A percentile compares a stretch with the other conserved stretches of the same genome.
Conservation (phyloP, 1,139 yeast species). For the Pichia sp. region DNA sequence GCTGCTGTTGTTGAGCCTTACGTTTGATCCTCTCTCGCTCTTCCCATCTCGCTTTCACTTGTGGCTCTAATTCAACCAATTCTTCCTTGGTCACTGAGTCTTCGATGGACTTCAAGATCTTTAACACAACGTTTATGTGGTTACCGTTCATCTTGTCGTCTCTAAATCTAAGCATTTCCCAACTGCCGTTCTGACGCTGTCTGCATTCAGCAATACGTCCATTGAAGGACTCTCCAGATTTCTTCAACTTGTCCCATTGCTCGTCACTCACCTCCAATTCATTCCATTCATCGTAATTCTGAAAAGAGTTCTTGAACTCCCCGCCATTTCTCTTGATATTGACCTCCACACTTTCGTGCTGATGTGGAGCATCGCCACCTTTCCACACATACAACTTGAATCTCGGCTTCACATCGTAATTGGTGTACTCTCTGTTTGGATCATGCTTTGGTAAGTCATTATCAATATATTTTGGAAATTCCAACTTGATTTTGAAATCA, state of each 20-base stretch:
- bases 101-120: constrained; percentile 74
- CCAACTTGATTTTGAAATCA: constrained; percentile 73
- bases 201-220: constrained; percentile 86
- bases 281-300: constrained; percentile 61
- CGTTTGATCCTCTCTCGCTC: constrained; percentile 36
- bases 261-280: constrained; percentile 58
- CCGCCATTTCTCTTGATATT: constrained; percentile 30
- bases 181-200: constrained; percentile 49
- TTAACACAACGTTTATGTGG: constrained; percentile 73
- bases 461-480: constrained; percentile 64
- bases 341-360: constrained; percentile 26
- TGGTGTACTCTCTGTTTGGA: constrained; percentile 69
- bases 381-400: constrained; percentile 71
- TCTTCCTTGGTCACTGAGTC: constrained; percentile 85
- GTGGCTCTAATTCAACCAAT: constrained; percentile 45
- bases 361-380: constrained; percentile 45
- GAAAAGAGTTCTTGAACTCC: constrained; percentile 29
- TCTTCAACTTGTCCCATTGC: constrained; percentile 80
- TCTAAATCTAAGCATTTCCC: constrained; percentile 86
- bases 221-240: constrained; percentile 71
- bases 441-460: constrained; percentile 63
- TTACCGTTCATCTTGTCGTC: constrained; percentile 91
- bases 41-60: constrained; percentile 47
- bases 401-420: constrained; percentile 77
- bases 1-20: constrained; percentile 19